Base-by-base conservation (phyloP, 2,329 filamentous ascomycete genomes). In the Colletotrichum zoysiae region DNA sequence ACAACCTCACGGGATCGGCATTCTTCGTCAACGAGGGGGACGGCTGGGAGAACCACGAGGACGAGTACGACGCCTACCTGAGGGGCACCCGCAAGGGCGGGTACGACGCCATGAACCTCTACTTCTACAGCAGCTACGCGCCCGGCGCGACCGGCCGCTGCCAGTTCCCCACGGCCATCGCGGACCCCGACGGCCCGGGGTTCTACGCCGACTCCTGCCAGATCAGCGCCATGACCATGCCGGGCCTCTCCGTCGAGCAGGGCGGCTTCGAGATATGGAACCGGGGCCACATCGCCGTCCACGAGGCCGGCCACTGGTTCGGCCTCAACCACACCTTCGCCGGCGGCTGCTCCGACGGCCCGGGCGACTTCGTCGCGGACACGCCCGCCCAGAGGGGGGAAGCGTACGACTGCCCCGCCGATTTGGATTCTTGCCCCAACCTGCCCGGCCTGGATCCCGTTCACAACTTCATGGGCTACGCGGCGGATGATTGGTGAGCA, bases 241-340 rank as follows among this genome's bases (percentile, higher is more conserved):
- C 70, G 3, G 70, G 70, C 3, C 35, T 71, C 30, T 60, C 67
- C 7, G 61, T n/a, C 57, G 60, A 70, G 8, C 67, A 73, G 11
- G 66, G 67, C 35, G 67, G 33, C 3, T 70, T 71, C 30, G 69
- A 68, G 20, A n/a, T 18, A 4, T 71, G 69, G 70, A 74, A 79
- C 75, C 67, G 71, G 11, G 77, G 77, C 4, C 74, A 76, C 26
- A 74, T 74, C 8, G 73, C 74, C 1, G 70, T 73, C 14, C 83
- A 84, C 75, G 83, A 85, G 76, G 78, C 81, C 46, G 84, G 84
- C 5, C 84, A 85, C 76, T 85, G 83, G 83, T 77, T 85, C 63
- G 82, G 83, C 59, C 79, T 85, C 26, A 78, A 78, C 64, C 84
- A 85, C 75, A 83, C 82, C 50, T 85, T 85, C 74, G 73, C 82